Evolutionary conservation across 2,329 filamentous ascomycete species (phyloP), one percentile per base, ranked within the genome.

Genomic region (Aspergillus brasiliensis): DNA sequence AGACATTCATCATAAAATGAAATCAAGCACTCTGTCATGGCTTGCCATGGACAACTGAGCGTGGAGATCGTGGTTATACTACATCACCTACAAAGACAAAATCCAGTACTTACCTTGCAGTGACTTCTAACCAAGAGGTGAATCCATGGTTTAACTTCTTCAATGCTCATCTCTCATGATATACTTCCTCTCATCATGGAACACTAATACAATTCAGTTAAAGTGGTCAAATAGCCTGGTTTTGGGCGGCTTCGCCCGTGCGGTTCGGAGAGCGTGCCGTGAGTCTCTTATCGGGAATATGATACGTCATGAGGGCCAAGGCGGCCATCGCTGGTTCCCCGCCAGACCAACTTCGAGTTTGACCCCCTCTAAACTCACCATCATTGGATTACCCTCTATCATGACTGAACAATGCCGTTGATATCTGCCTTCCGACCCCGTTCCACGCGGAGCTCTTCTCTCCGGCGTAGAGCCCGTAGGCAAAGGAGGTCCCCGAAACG

Each of bases 341-440:
- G 27, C 34, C 57, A 47, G 34, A 21, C 42, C 21, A 25, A 28
- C 46, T 21, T 40, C 31, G 6, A 51, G n/a, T n/a, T n/a, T n/a
- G n/a, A n/a, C n/a, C 46, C 44, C 28, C 21, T 27, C n/a, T 17
- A 40, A 13, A 34, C n/a, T 47, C 23, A 48, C 17, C 27, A 34
- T n/a, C 2, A 11, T 8, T 25, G 46, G 10, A 13, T 11, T 44
- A 2, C 8, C 15, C 38, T 46, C 8, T 31, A 15, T 5, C 10
- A 46, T 40, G 44, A 56, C 38, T 17, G 21, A 38, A 55, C 11
- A 28, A 70, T 73, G 73, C 67, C 70, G 31, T 59, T 74, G 31
- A 73, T 75, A 17, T 73, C 73, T 17, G 73, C 73, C 19, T 75
- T 75, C 62, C 69, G 70, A 13, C 73, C 73, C 40, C 72, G 66